Base-by-base conservation (phyloP, 768 basidiomycete species). In the Trichaptum fuscoviolaceum region DNA sequence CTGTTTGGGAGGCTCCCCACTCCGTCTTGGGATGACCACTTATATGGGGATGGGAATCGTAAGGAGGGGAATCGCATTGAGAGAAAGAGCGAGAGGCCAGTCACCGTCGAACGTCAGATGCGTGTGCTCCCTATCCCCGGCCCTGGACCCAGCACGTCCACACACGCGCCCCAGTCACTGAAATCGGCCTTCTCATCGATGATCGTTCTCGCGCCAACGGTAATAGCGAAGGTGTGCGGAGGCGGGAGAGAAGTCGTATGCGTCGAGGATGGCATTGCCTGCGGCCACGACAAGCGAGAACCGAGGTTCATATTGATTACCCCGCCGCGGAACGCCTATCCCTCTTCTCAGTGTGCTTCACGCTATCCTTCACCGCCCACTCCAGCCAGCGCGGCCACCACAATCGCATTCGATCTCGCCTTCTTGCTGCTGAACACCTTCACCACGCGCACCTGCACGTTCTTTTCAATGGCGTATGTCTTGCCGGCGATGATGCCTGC, bases 181-280 rank as follows among this genome's bases (percentile, higher is more conserved):
- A 97, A 95, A 78, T 91, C 92, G 4, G 93, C 93, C 58, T 92
- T 87, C 68, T 89, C 87, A 69, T 95, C 93, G 57, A 77, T 82
- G 26, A 95, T 81, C 1, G 92, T 93, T 2, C 90, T 91, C 35
- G 97, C 97, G 70, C 92, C 97, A 65, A 99, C 96, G 62, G 97
- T 98, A 68, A 99, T 52, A 12, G 10, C 15, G 6, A 4, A 12
- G 2, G 2, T n/a, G 12, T 3, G 42, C 42, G 5, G 42, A 4
- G 5, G 42, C 42, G 42, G 42, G 42, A 2, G 42, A 52, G 5
- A 6, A 5, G 5, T 52, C 12, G 42, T 12, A 52, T 12, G 42
- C 42, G 20, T 52, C 42, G 5, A 2, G 6, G 42, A 6, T 52
- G 42, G 5, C 10, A 12, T 52, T 52, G 6, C 42, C 42, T 3